Conservation (phyloP, 495 filamentous ascomycete species). For the Ramalina peruviana region DNA sequence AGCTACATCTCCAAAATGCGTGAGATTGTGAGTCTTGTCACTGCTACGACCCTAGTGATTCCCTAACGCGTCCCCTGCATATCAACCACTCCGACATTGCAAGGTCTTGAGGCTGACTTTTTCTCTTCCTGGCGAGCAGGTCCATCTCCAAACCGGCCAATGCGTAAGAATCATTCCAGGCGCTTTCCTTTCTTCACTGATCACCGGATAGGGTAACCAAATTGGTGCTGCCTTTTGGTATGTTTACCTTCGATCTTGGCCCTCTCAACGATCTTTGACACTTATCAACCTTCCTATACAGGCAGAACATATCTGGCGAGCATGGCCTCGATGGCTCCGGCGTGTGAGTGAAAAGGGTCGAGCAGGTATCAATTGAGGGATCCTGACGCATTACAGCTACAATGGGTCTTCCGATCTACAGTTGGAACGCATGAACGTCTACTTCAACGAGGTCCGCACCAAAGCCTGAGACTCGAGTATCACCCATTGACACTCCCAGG, state of each 20-base stretch:
- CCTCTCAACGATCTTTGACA: neutral
- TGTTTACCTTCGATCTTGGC: slow-evolving; percentile 19
- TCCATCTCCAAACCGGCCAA: slow-evolving; percentile 98
- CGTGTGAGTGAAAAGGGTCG: slow-evolving; percentile 41
- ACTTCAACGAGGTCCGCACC: slow-evolving; percentile 91
- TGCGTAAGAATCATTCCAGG: slow-evolving; percentile 48
- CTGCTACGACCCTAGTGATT: slow-evolving; percentile 3
- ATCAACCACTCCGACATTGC: slow-evolving; percentile 20
- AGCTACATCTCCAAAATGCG: slow-evolving; percentile 35
- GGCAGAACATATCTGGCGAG: slow-evolving; percentile 96
- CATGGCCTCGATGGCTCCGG: slow-evolving; percentile 96
- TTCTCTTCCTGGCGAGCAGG: slow-evolving; percentile 42
- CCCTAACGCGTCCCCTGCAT: slow-evolving; percentile 18
- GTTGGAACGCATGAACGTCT: slow-evolving; percentile 99
- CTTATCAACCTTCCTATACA: slow-evolving; percentile 21
- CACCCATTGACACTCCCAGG: slow-evolving; percentile 36
- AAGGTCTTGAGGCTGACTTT: slow-evolving; percentile 19
- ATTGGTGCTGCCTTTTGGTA: slow-evolving; percentile 99
- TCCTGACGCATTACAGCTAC: slow-evolving; percentile 46
- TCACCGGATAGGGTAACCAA: slow-evolving; percentile 77
- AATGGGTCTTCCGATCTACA: slow-evolving; percentile 97
- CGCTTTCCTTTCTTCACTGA: neutral
- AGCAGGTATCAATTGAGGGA: neutral
- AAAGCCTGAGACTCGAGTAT: neutral
- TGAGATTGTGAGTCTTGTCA: slow-evolving; percentile 66